Evolutionary conservation across 768 basidiomycete species (phyloP), one percentile per base, ranked within the genome.

Genomic region (Mrakia gelida): DNA sequence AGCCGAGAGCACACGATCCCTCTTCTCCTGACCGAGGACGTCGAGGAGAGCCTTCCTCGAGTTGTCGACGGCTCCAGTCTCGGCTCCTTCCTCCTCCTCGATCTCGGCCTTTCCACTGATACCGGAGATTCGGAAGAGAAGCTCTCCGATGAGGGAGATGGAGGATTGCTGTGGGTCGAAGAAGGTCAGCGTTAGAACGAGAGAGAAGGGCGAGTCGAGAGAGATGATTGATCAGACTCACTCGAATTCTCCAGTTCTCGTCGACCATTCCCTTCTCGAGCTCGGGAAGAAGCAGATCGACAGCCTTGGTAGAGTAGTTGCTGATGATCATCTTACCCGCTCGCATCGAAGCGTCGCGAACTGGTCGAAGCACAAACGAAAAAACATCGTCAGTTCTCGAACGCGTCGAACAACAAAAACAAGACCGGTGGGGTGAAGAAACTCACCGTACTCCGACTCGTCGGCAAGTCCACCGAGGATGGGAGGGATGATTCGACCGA

Each of bases 321-420:
- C 90, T 91, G 80, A 99, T 92, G 80, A 98, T 91, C 94, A 98
- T 98, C 80, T 97, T 88, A 77, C 96, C 95, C n/a, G 96, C 95
- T 52, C 93, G 90, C 95, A 98, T 98, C 7, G 96, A 95, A 16
- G 96, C 95, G 80, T 98, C 95, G 34, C 96, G 88, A 15, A 98
- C 97, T 83, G 75, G 9, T 32, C 0, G 23, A 11, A 62, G n/a
- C n/a, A 43, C 16, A 56, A 32, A 16, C n/a, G 3, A 13, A 30
- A 21, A 28, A 26, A 30, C n/a, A n/a, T 11, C 16, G 71, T 67
- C 16, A 67, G 38, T 21, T 34, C 49, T 52, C 18, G 49, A 52
- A 21, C 49, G 1, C 49, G 49, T 16, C 18, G 49, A 18, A 52
- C 49, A 21, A 45, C 45, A 13, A 45, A 2, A 52, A 7, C 2